A percentile compares a stretch with the other conserved stretches of the same genome.
Evolutionary conservation across 306 rosid species (phyloP).

Genomic region (Vigna nakashimae): DNA sequence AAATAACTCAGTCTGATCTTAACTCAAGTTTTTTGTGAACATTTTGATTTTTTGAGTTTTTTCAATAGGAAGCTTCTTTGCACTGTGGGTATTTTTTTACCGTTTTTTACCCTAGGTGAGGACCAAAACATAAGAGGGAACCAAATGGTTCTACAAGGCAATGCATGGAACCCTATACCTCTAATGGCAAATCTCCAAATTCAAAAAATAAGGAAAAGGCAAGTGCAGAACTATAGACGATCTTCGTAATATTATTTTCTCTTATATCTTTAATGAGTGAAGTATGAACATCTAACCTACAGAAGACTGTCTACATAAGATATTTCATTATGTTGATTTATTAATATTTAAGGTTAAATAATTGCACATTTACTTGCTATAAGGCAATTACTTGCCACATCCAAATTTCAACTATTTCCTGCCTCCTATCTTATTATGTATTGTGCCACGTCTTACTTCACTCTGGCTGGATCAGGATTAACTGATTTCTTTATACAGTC

Average conservation of each 20-base stretch:
- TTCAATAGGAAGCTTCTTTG: no score
- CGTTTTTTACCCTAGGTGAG: no score
- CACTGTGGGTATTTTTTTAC: no score
- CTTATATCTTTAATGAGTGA: not conserved
- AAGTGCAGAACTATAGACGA: not conserved
- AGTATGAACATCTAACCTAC: not conserved
- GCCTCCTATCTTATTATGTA: constrained; percentile 18
- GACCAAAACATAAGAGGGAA: no score
- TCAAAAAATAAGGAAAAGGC: not conserved
- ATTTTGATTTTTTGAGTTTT: no score
- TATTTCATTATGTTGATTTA: constrained; percentile 10
- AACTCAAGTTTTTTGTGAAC: no score
- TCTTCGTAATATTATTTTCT: not conserved
- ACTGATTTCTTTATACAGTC: constrained; percentile 82
- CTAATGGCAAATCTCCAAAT: constrained; percentile 3
- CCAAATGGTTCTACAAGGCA: not conserved
- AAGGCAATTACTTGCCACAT: constrained; percentile 3
- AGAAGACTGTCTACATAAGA: constrained; percentile 14
- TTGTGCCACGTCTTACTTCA: constrained; percentile 36
- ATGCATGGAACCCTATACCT: not conserved
- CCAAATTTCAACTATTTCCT: constrained; percentile 24
- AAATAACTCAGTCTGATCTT: no score
- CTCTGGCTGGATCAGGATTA: constrained; percentile 56
- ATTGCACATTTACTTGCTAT: not conserved
- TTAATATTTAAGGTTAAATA: not conserved